Percentiles rank a stretch among this genome's conserved stretches.
phyloP scores from a whole-genome alignment of 768 basidiomycete species.

The Pisolithus tinctorius region DNA sequence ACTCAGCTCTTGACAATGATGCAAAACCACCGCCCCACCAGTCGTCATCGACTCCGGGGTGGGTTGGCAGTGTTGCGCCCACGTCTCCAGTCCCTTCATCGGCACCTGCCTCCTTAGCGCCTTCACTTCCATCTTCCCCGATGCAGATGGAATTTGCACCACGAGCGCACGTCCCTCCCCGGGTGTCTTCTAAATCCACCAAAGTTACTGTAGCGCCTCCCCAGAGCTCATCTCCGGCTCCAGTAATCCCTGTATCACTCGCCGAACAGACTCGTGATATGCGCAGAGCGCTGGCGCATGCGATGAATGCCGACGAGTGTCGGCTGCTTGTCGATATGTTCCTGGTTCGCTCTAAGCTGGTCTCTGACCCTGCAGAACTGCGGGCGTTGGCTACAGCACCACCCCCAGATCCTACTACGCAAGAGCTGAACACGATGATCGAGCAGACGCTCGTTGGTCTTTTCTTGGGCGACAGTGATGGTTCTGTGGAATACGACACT shows the following conservation, averaged over 20 bases:
- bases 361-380: slow-evolving; percentile 23
- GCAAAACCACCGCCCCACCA: not conserved
- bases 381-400: slow-evolving; percentile 29
- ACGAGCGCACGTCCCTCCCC: slow-evolving; percentile 5
- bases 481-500: not conserved
- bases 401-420: slow-evolving; percentile 24
- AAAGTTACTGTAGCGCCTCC: slow-evolving; percentile 13
- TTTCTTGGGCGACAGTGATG: slow-evolving; percentile 24
- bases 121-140: not conserved
- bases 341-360: slow-evolving; percentile 53
- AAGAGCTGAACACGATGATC: slow-evolving; percentile 22
- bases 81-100: not conserved
- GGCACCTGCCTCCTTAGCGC: not conserved
- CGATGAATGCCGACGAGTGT: slow-evolving; percentile 77
- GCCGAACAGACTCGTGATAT: slow-evolving; percentile 55
- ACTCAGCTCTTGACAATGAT: not conserved
- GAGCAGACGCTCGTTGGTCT: slow-evolving; percentile 50
- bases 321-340: slow-evolving; percentile 81
- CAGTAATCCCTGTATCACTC: slow-evolving; percentile 22
- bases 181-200: slow-evolving; percentile 11
- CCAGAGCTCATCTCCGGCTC: slow-evolving; percentile 14
- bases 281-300: slow-evolving; percentile 56
- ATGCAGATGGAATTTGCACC: not conserved
- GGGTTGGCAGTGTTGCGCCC: not conserved
- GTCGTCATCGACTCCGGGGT: not conserved